Evolutionary conservation across 1,284 basidiomycete genomes (phyloP), one percentile per base, ranked within the genome.

Genomic region (Phylloboletellus chloephorus): DNA sequence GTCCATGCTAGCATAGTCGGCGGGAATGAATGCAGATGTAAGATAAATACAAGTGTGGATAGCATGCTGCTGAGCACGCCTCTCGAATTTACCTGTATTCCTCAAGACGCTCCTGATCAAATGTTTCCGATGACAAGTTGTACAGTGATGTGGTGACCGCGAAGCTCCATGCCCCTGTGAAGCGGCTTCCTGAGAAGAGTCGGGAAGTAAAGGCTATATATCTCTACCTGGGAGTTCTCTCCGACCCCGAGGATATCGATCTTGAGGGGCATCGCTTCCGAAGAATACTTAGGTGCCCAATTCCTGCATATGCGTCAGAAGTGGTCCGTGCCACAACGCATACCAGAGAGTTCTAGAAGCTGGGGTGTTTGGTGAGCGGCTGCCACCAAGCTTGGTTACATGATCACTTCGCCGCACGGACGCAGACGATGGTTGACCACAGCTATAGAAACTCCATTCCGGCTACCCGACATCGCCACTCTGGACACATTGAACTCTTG

Each of bases 321-420:
- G 10, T 7, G 5, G 13, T n/a, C n/a, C 9, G 10, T 12, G 6
- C 11, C n/a, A 21, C 19, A 8, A 9, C 7, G 46, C 41, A 0
- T 35, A 49, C 66, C 63, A 24, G 60, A 63, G 5, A 60, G 52
- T 43, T 65, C 63, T 11, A 67, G 49, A 11, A 66, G 41, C 12
- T 58, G 58, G 3, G 63, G 61, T 0, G 59, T 59, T 25, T 53
- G 43, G 25, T 52, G 30, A 17, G 54, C 31, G 29, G 52, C 57
- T 39, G 4, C 24, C 8, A 11, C 25, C 40, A n/a, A 19, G 11
- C 7, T 19, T 22, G 11, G 22, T 19, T 24, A 35, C n/a, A 8
- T 7, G 3, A 63, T 56, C 12, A 63, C 57, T 34, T 64, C 52
- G 8, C 43, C 34, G 30, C 15, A 35, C 43, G 31, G 38, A 43